Base-by-base conservation (phyloP, 2,329 filamentous ascomycete species). In the Claviceps paspali region DNA sequence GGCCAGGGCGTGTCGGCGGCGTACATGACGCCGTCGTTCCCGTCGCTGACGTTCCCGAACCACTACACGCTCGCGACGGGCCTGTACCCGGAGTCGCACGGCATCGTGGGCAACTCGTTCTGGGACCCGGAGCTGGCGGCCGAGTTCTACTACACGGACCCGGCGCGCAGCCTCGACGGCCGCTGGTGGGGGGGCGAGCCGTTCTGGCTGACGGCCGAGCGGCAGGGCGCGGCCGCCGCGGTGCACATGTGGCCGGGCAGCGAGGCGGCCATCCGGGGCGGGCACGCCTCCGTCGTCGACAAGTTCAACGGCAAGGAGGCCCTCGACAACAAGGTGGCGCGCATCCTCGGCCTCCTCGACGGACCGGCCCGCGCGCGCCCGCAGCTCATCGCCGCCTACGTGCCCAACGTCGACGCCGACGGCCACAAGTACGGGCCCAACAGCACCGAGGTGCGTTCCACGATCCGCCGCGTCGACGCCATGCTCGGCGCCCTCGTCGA, bases 201-300 rank as follows among this genome's bases (percentile, higher is more conserved):
- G 0, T 67, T 98, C 22, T 98, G 91, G 91, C 79, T 81, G 19
- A 92, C 88, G 1, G 88, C 88, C 5, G 91, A 96, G 62, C 74
- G 73, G 40, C 80, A 85, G 47, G 81, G 81, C 5, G 66, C 92
- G 23, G 73, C 74, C 39, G 76, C 79, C 22, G 91, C 85, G 1
- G 76, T 98, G 19, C 91, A 98, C 55, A 98, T 98, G 91, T 98
- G 91, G 91, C 91, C 91, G 2, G 91, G 91, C 2, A 92, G 83
- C 30, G 91, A 98, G 60, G 87, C 87, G 5, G 79, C 85, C 54
- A 81, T 93, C 42, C 67, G 75, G 10, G 65, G 69, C n/a, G 64
- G 78, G 14, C 77, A 87, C 44, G 84, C 87, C 2, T 78, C 75
- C 8, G 84, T 84, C 50, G 56, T 96, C 34, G 91, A 96, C 61